A percentile compares a stretch with the other conserved stretches of the same genome.
phyloP scores from a whole-genome alignment of 768 basidiomycete species.

The Boletus eberwhitei region DNA sequence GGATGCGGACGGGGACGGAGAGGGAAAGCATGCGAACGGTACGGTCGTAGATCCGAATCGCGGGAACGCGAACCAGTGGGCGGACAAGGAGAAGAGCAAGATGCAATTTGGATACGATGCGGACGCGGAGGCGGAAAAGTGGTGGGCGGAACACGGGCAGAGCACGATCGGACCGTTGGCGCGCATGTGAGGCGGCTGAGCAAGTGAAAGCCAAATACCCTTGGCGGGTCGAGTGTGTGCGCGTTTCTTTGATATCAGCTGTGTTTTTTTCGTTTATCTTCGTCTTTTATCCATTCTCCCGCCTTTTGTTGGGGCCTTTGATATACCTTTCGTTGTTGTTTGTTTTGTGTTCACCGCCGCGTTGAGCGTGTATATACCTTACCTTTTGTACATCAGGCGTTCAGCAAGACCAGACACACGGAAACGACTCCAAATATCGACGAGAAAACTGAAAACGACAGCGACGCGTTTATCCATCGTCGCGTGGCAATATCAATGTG shows the following conservation, averaged over 20 bases:
- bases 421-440: no score
- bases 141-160: conserved; percentile 41
- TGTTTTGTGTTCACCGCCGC: not conserved
- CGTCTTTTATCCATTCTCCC: no score
- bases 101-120: conserved; percentile 54
- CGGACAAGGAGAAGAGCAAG: conserved; percentile 48
- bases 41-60: not conserved
- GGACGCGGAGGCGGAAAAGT: conserved; percentile 46
- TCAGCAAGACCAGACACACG: not conserved
- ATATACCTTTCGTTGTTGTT: no score
- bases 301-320: no score
- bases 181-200: conserved; percentile 1
- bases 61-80: conserved; percentile 55
- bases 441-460: no score
- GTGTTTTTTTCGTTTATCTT: no score
- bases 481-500: no score
- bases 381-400: not conserved
- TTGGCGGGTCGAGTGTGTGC: not conserved
- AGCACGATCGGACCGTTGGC: conserved; percentile 12
- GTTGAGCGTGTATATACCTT: not conserved
- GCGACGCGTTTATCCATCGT: no score
- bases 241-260: not conserved
- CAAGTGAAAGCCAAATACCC: not conserved
- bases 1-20: not conserved
- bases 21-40: not conserved